Conservation (phyloP, 768 basidiomycete genomes). For the Lactifluus pinguis region DNA sequence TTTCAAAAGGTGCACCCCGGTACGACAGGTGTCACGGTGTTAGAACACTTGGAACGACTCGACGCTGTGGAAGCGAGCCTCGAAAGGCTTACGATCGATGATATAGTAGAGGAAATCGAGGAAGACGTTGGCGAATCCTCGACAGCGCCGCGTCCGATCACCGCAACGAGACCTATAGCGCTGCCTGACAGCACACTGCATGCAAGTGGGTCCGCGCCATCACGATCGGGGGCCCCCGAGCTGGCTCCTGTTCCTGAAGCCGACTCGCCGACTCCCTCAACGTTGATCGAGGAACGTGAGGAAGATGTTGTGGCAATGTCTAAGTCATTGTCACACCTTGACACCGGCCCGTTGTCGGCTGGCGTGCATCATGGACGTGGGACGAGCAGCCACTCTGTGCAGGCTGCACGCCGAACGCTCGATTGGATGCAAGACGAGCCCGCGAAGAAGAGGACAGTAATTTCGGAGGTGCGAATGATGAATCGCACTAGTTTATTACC, state of each 20-base stretch:
- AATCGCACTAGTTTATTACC: conserved; percentile 19
- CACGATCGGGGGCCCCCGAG: conserved; percentile 13
- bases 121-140: conserved; percentile 11
- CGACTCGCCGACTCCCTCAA: conserved; percentile 12
- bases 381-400: conserved; percentile 27
- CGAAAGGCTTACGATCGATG: conserved; percentile 59
- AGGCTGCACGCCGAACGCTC: conserved; percentile 28
- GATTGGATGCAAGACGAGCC: conserved; percentile 40
- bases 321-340: conserved; percentile 66
- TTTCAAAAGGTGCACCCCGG: conserved; percentile 77
- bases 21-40: conserved; percentile 76
- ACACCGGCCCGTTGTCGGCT: conserved; percentile 33
- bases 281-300: conserved; percentile 29
- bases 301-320: conserved; percentile 71
- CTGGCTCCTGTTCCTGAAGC: conserved; percentile 16
- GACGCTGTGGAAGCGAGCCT: conserved; percentile 76
- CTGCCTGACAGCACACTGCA: not conserved
- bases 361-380: conserved; percentile 27
- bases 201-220: conserved; percentile 11
- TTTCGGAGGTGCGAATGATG: conserved; percentile 51
- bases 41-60: conserved; percentile 78
- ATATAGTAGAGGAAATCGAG: conserved; percentile 40
- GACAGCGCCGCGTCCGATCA: conserved; percentile 6
- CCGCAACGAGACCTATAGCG: not conserved
- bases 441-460: conserved; percentile 46